These are phyloP conservation scores for Vararia minispora DNA, from an alignment of 768 basidiomycete genomes.

Conservation along the genomic window DNA sequence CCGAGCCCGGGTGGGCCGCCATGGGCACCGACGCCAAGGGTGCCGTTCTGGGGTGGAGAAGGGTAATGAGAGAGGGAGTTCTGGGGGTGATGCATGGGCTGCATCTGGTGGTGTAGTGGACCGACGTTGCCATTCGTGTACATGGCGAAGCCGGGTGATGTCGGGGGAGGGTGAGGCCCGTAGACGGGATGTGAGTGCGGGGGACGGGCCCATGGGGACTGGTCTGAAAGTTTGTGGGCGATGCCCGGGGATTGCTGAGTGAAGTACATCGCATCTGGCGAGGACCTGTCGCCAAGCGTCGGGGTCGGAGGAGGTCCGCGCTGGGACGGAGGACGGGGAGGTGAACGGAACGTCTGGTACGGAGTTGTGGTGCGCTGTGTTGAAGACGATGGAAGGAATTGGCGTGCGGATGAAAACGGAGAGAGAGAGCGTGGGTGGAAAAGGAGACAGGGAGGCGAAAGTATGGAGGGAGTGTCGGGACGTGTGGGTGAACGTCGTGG, in stretches of 20 bases:
- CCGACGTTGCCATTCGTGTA: slow-evolving; percentile 63
- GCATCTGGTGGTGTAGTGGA: slow-evolving; percentile 29
- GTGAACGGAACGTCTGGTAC: background rate
- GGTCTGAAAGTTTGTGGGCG: slow-evolving; percentile 68
- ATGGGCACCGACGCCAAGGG: slow-evolving; percentile 12
- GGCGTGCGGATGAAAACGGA: too few species aligned
- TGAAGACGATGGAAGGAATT: too few species aligned
- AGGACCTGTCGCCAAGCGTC: too few species aligned
- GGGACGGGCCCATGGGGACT: slow-evolving; percentile 57
- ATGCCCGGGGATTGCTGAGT: slow-evolving; percentile 77
- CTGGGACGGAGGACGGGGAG: slow-evolving; percentile 2
- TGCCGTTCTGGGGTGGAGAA: slow-evolving; percentile 50
- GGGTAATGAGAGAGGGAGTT: slow-evolving; percentile 70
- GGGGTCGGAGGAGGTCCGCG: slow-evolving; percentile 13
- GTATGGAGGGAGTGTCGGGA: slow-evolving; percentile 2
- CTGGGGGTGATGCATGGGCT: slow-evolving; percentile 62
- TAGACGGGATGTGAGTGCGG: slow-evolving; percentile 45
- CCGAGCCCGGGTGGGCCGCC: slow-evolving; percentile 12
- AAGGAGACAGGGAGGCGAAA: slow-evolving; percentile 1
- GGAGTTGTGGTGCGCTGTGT: background rate
- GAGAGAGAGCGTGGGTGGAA: too few species aligned
- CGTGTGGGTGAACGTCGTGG: slow-evolving; percentile 17
- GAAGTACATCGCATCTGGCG: slow-evolving; percentile 64
- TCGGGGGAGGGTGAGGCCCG: slow-evolving; percentile 46
- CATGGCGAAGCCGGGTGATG: slow-evolving; percentile 65